Conservation (phyloP, 768 basidiomycete genomes). For the Tulasnella calospora region DNA sequence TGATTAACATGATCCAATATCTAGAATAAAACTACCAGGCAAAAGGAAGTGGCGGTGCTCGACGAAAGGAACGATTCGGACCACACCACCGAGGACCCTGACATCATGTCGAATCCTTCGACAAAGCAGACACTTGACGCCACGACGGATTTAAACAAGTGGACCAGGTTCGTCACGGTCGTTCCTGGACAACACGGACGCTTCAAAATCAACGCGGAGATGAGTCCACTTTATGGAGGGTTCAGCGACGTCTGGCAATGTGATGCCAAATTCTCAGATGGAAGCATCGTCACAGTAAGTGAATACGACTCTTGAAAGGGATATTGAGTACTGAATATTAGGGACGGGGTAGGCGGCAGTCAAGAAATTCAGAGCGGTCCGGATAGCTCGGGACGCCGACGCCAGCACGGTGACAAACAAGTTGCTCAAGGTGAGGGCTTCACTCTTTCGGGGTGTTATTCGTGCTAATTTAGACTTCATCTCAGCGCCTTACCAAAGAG, state of each 20-base stretch:
- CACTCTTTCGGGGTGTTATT: not conserved
- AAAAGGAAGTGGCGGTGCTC: not conserved
- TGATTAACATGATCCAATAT: not conserved
- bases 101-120: not conserved
- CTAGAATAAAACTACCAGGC: not conserved
- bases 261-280: slow-evolving; percentile 10
- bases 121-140: not conserved
- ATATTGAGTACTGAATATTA: not conserved
- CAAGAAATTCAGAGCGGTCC: slow-evolving; percentile 8
- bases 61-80: not conserved
- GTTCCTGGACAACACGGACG: not conserved
- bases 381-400: not conserved
- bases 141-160: not conserved
- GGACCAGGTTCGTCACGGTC: not conserved
- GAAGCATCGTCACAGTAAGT: not conserved
- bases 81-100: not conserved
- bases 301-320: not conserved
- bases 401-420: not conserved
- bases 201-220: not conserved
- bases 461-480: not conserved
- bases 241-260: slow-evolving; percentile 19
- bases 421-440: slow-evolving; percentile 3
- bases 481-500: not conserved
- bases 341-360: not conserved
- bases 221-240: not conserved